Percentiles rank a stretch among this genome's conserved stretches.
Conservation (phyloP, 768 basidiomycete species). For the Hysterangium stoloniferum region DNA sequence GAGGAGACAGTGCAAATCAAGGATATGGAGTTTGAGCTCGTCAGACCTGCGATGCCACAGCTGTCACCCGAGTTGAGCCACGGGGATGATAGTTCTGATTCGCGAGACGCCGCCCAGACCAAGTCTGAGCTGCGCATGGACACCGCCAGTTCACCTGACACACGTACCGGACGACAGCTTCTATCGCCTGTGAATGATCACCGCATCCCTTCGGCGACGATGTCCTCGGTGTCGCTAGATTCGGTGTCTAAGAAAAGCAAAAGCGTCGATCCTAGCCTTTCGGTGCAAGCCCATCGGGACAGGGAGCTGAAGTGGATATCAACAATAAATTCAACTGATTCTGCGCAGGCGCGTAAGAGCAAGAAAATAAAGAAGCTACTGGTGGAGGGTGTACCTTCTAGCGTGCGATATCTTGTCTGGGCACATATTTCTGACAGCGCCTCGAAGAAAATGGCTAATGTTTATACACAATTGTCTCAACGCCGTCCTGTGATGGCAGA, state of each 20-base stretch:
- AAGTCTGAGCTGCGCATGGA: neutral
- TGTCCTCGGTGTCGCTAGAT: constrained; percentile 6
- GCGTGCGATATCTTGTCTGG: constrained; percentile 82
- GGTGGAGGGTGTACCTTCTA: constrained; percentile 71
- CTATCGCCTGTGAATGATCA: constrained; percentile 11
- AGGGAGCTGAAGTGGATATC: constrained; percentile 75
- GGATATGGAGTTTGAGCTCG: constrained; percentile 76
- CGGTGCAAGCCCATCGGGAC: constrained; percentile 55
- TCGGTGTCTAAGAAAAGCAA: constrained; percentile 6
- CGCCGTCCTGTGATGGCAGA: constrained; percentile 42
- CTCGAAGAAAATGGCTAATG: constrained; percentile 55
- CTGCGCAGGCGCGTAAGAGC: constrained; percentile 62
- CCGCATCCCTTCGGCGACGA: neutral
- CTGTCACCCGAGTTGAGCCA: neutral
- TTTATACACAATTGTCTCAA: constrained; percentile 57
- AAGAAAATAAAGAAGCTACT: constrained; percentile 74
- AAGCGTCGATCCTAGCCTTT: neutral
- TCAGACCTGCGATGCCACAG: constrained; percentile 38
- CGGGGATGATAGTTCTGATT: constrained; percentile 1
- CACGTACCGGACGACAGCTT: constrained; percentile 14
- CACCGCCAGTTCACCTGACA: constrained; percentile 12
- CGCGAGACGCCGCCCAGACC: neutral
- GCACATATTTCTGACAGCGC: constrained; percentile 72
- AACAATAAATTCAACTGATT: constrained; percentile 44
- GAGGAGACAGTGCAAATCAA: constrained; percentile 60